Percentiles rank a stretch among this genome's conserved stretches.
Conservation (phyloP, 805 yeast genomes). For the Metschnikowia orientalis region DNA sequence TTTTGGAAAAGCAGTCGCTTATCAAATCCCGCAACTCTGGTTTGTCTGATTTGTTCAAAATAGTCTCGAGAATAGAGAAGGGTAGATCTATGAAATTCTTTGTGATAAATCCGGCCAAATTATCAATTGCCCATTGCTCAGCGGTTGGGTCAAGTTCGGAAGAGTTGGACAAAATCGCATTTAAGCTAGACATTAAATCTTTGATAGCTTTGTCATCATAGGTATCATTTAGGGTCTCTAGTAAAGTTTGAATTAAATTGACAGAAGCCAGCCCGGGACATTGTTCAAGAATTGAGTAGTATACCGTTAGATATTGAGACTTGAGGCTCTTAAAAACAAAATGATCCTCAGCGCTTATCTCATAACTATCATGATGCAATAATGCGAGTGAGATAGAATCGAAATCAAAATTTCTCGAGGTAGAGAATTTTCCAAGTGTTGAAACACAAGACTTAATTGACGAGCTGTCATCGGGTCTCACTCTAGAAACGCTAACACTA, state of each 20-base stretch:
- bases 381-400: neutral
- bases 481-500: slow-evolving; percentile 5
- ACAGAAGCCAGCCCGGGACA: neutral
- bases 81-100: slow-evolving; percentile 25
- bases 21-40: slow-evolving; percentile 15
- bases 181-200: neutral
- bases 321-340: slow-evolving; percentile 3
- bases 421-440: slow-evolving; percentile 4
- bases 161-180: slow-evolving; percentile 1
- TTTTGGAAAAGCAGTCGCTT: slow-evolving; percentile 31
- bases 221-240: slow-evolving; percentile 8
- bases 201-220: slow-evolving; percentile 6
- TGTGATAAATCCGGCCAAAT: slow-evolving; percentile 24
- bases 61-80: slow-evolving; percentile 10
- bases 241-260: slow-evolving; percentile 4
- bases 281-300: slow-evolving; percentile 1
- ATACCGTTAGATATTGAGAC: slow-evolving; percentile 6
- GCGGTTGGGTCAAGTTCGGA: neutral
- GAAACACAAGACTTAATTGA: slow-evolving; percentile 1
- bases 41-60: slow-evolving; percentile 6
- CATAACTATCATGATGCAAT: slow-evolving; percentile 6
- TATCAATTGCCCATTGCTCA: slow-evolving; percentile 9
- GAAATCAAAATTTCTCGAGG: slow-evolving; percentile 1
- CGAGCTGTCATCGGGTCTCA: slow-evolving; percentile 5
- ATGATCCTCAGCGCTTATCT: slow-evolving; percentile 1